These are phyloP conservation scores for Marasmius tenuissimus DNA, from an alignment of 1,284 basidiomycete genomes.

Conservation along the genomic window DNA sequence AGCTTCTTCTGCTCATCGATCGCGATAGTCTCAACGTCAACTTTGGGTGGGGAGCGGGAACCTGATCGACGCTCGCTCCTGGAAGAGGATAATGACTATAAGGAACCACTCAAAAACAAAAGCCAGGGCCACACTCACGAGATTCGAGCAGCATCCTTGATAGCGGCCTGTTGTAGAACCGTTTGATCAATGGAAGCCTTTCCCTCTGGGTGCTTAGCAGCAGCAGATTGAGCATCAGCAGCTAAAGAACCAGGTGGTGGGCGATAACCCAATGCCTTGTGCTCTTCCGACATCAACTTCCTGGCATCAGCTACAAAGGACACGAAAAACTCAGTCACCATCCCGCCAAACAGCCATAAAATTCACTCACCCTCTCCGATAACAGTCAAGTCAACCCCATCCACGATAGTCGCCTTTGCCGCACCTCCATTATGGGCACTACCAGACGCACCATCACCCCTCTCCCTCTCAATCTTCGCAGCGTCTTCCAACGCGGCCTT, in stretches of 20 bases:
- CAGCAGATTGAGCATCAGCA: constrained; percentile 29
- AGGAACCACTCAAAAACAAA: background rate
- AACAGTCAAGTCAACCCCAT: constrained; percentile 15
- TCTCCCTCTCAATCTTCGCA: constrained; percentile 14
- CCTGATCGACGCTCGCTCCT: constrained; percentile 11
- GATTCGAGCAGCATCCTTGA: constrained; percentile 21
- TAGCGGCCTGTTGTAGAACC: constrained; percentile 16
- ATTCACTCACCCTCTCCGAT: constrained; percentile 11
- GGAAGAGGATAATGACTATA: background rate
- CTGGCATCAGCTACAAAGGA: constrained; percentile 24
- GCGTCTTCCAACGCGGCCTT: constrained; percentile 19
- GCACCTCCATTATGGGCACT: too few relatives aligned
- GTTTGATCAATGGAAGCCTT: constrained; percentile 6
- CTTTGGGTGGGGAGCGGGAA: constrained; percentile 12
- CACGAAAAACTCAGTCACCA: background rate
- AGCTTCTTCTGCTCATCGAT: constrained; percentile 7
- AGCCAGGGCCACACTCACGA: constrained; percentile 8
- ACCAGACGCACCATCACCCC: constrained; percentile 7
- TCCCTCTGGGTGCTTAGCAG: constrained; percentile 23
- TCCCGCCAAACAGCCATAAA: background rate
- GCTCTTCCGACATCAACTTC: constrained; percentile 36
- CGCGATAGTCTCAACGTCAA: constrained; percentile 3
- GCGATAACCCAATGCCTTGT: constrained; percentile 35
- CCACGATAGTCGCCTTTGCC: constrained; percentile 11
- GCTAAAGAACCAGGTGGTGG: constrained; percentile 35